Evolutionary conservation across 2,329 filamentous ascomycete genomes (phyloP), one percentile per base, ranked within the genome.

Genomic region (Colletotrichum sublineola): DNA sequence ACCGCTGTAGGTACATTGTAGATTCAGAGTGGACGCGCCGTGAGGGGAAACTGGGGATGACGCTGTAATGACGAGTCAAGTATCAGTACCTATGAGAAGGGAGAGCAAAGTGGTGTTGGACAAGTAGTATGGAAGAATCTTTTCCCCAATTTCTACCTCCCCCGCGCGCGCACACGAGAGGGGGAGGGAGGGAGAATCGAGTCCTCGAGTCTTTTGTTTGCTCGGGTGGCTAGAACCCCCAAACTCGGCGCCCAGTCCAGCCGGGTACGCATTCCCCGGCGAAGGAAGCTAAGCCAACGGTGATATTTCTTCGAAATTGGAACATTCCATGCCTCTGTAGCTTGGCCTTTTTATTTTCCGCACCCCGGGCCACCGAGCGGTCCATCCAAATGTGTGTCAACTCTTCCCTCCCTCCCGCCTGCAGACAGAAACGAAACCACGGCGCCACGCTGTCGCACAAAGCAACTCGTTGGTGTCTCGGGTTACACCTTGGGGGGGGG

Each of bases 31-130:
- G 61, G 33, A 33, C 29, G 53, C 42, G 18, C 29, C 36, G 56
- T 44, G 56, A 61, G 46, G 56, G 56, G 55, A 44, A 61, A 20
- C 44, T 1, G 53, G 63, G 18, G 61, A 48, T 65, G 52, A 58
- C 50, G 63, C n/a, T 36, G 8, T 29, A 20, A 24, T 58, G 31
- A 63, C 29, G n/a, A 36, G 14, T 5, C 11, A 5, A 20, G 50
- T 31, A 29, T 29, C 11, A 6, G 9, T 7, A 11, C 4, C 6
- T 8, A 15, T 33, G 29, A 33, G 29, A 33, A 29, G 18, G 24
- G 24, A 24, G 38, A 15, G 52, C 11, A n/a, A 15, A 61, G 12
- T 62, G 58, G 24, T 38, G 7, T 38, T 20, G 20, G 12, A 24
- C 29, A 20, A 12, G 48, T 18, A 36, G 1, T 24, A 24, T 24